Percentiles rank a stretch among this genome's conserved stretches.
Evolutionary conservation across 306 rosid genomes (phyloP).

Genomic region (Crotalaria pallida): DNA sequence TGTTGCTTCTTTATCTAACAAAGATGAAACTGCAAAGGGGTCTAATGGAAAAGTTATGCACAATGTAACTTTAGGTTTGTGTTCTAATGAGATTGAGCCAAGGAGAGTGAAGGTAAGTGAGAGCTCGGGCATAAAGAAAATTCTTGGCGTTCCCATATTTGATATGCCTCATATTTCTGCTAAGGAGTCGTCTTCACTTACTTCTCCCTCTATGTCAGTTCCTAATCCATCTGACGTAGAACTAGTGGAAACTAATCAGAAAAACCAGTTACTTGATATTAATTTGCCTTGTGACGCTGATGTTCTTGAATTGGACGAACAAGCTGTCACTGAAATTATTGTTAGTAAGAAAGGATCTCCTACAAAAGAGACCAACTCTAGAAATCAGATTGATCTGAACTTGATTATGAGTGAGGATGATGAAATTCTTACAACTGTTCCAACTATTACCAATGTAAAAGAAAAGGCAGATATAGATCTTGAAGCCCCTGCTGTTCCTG

Average conservation of each 20-base stretch:
- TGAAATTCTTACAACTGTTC: conserved; percentile 33
- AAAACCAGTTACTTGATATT: conserved; percentile 47
- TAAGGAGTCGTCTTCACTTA: conserved; percentile 49
- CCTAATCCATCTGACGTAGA: conserved; percentile 31
- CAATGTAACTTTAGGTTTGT: conserved; percentile 38
- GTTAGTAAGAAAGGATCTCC: conserved; percentile 33
- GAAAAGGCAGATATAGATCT: conserved; percentile 56
- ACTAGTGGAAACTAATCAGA: conserved; percentile 29
- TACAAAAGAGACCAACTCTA: conserved; percentile 31
- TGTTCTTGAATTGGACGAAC: conserved; percentile 40
- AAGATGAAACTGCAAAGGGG: conserved; percentile 37
- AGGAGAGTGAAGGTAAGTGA: conserved; percentile 40
- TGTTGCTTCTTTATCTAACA: conserved; percentile 34
- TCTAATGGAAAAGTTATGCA: conserved; percentile 27
- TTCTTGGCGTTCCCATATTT: conserved; percentile 67
- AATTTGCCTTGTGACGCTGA: conserved; percentile 74
- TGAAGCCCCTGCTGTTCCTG: conserved; percentile 61
- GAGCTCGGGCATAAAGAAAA: conserved; percentile 35
- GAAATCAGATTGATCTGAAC: conserved; percentile 77
- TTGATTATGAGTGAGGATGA: conserved; percentile 66
- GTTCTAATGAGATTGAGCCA: conserved; percentile 40
- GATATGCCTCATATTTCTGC: conserved; percentile 41
- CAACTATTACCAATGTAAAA: conserved; percentile 27
- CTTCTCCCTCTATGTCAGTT: conserved; percentile 33
- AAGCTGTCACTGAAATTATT: conserved; percentile 23